phyloP scores from a whole-genome alignment of 2,329 filamentous ascomycete species.

The Ophiostoma pallidulum region DNA sequence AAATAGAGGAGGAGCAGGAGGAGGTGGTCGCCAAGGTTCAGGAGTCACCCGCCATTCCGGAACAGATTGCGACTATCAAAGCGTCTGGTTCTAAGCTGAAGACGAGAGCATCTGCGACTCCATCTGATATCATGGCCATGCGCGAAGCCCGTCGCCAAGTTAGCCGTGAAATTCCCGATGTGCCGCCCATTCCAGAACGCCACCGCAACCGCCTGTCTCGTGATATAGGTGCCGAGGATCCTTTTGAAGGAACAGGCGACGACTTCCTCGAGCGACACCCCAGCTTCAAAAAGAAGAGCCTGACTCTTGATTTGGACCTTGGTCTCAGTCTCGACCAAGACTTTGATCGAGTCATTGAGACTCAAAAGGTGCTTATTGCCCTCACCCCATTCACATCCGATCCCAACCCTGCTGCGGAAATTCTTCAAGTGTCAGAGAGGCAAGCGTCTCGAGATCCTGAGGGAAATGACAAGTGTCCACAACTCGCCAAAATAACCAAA shows the following conservation, averaged over 20 bases:
- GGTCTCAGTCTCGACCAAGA: slow-evolving; percentile 83
- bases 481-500: slow-evolving; percentile 12
- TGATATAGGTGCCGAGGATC: slow-evolving; percentile 31
- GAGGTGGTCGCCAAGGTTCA: slow-evolving; percentile 10
- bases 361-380: slow-evolving; percentile 78
- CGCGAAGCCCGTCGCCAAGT: slow-evolving; percentile 76
- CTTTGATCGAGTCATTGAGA: slow-evolving; percentile 89
- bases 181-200: slow-evolving; percentile 53
- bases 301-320: slow-evolving; percentile 73
- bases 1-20: neutral
- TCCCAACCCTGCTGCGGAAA: slow-evolving; percentile 13
- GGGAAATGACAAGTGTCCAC: slow-evolving; percentile 9
- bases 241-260: slow-evolving; percentile 26
- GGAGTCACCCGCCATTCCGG: slow-evolving; percentile 61
- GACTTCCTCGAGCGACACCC: slow-evolving; percentile 51
- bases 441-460: slow-evolving; percentile 33
- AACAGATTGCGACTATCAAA: slow-evolving; percentile 79
- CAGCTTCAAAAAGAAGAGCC: slow-evolving; percentile 71
- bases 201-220: slow-evolving; percentile 47
- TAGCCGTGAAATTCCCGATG: slow-evolving; percentile 58
- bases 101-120: slow-evolving; percentile 79
- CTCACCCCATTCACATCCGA: slow-evolving; percentile 19
- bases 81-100: slow-evolving; percentile 79
- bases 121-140: slow-evolving; percentile 76
- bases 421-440: slow-evolving; percentile 24